Conservation (phyloP, 2,329 filamentous ascomycete species). For the Atkinsonella hypoxylon region DNA sequence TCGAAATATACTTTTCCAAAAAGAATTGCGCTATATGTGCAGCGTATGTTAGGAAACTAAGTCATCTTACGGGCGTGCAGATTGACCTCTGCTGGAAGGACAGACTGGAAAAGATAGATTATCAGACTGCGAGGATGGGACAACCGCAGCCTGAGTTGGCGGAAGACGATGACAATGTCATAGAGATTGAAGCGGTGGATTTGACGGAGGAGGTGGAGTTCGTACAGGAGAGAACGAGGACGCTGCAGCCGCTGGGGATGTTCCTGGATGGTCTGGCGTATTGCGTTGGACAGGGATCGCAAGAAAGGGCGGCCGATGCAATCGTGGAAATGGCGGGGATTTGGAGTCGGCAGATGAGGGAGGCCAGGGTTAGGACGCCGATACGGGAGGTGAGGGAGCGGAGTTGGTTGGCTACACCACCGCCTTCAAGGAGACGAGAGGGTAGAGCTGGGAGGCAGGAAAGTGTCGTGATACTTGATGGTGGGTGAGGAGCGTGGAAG, state of each 20-base stretch:
- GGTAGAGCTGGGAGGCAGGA: not conserved
- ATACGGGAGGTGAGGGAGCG: not conserved
- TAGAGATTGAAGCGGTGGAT: conserved; percentile 2
- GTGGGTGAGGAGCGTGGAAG: not conserved
- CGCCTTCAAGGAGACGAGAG: not conserved
- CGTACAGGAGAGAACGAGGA: not conserved
- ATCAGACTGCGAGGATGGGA: conserved; percentile 7
- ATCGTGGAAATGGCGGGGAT: conserved; percentile 4
- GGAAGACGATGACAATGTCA: conserved; percentile 3
- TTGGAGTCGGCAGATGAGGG: not conserved
- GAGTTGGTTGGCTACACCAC: not conserved
- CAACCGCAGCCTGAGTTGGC: not conserved
- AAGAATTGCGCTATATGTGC: conserved; percentile 20
- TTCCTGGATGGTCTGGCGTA: conserved; percentile 20
- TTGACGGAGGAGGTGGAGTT: not conserved
- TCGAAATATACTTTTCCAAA: conserved; percentile 25
- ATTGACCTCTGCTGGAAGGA: conserved; percentile 18
- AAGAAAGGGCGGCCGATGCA: not conserved
- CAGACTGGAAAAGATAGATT: conserved; percentile 16
- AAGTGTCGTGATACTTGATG: not conserved
- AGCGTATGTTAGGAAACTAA: conserved; percentile 14
- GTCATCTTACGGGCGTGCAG: conserved; percentile 15
- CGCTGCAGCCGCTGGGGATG: conserved; percentile 6
- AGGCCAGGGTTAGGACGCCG: not conserved
- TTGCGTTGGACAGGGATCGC: conserved; percentile 18